Evolutionary conservation across 1,284 basidiomycete species (phyloP).

Genomic region (Dichomitus squalens): DNA sequence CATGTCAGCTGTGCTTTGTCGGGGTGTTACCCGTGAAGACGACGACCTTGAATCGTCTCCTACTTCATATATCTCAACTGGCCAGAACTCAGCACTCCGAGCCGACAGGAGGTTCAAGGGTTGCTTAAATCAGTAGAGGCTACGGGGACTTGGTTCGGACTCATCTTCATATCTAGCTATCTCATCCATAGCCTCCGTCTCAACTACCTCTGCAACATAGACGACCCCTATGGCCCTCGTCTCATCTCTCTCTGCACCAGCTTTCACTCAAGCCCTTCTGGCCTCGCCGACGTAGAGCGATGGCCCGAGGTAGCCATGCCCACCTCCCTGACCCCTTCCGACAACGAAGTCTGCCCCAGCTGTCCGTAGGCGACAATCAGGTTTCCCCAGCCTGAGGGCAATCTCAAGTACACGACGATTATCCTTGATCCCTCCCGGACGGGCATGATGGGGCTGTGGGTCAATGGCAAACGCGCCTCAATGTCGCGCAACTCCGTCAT

Average conservation of each 20-base stretch:
- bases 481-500: slow-evolving; percentile 44
- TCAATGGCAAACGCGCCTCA: slow-evolving; percentile 36
- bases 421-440: slow-evolving; percentile 58
- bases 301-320: slow-evolving; percentile 84
- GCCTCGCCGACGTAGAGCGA: slow-evolving; percentile 72
- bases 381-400: slow-evolving; percentile 61
- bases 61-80: too few relatives aligned
- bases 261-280: slow-evolving; percentile 76
- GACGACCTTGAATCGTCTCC: slow-evolving; percentile 78
- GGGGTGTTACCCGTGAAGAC: slow-evolving; percentile 64
- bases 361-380: slow-evolving; percentile 41
- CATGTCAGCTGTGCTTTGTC: slow-evolving; percentile 40
- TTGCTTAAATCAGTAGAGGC: too few relatives aligned
- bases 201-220: slow-evolving; percentile 84
- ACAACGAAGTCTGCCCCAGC: slow-evolving; percentile 57
- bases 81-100: too few relatives aligned
- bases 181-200: slow-evolving; percentile 85
- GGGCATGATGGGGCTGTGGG: slow-evolving; percentile 36
- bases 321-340: slow-evolving; percentile 67
- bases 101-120: too few relatives aligned
- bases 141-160: too few relatives aligned
- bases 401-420: slow-evolving; percentile 82
- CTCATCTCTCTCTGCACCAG: slow-evolving; percentile 78
- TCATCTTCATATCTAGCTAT: slow-evolving; percentile 56
- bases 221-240: slow-evolving; percentile 81